phyloP scores from a whole-genome alignment of 2,329 filamentous ascomycete species.

The Alternaria burnsii region DNA sequence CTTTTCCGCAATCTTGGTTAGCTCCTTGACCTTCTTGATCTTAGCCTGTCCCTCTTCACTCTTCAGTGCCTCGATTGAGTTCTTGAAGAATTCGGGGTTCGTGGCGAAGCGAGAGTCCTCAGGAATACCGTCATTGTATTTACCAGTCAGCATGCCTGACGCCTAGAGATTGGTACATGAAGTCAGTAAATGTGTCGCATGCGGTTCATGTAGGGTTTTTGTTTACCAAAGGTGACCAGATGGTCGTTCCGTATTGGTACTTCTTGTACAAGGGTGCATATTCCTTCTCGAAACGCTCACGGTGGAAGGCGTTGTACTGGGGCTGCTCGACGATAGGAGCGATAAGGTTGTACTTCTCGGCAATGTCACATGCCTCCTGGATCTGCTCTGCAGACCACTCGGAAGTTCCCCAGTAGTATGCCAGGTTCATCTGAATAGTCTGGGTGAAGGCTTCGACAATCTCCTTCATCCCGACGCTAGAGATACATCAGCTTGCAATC shows the following conservation, averaged over 20 bases:
- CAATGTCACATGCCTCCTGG: conserved; percentile 66
- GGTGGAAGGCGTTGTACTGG: conserved; percentile 70
- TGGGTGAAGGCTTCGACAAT: conserved; percentile 66
- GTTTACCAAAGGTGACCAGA: conserved; percentile 61
- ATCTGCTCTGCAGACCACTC: conserved; percentile 69
- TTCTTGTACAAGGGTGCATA: conserved; percentile 66
- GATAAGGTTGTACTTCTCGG: conserved; percentile 69
- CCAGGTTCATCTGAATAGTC: conserved; percentile 63
- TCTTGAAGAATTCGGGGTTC: conserved; percentile 66
- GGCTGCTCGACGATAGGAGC: conserved; percentile 64
- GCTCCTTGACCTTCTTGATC: conserved; percentile 66
- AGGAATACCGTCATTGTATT: conserved; percentile 71
- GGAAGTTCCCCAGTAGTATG: conserved; percentile 63
- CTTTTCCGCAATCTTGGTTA: conserved; percentile 60
- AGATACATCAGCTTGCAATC: conserved; percentile 8
- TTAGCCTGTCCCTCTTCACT: conserved; percentile 60
- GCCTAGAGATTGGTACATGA: conserved; percentile 34
- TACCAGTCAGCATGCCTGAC: conserved; percentile 67
- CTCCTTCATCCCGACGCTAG: conserved; percentile 67
- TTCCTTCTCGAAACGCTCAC: conserved; percentile 68
- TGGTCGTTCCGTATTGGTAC: conserved; percentile 65
- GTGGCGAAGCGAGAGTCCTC: conserved; percentile 68
- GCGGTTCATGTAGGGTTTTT: neutral
- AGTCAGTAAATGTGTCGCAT: neutral
- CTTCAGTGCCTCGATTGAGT: conserved; percentile 62